Evolutionary conservation across 805 yeast genomes (phyloP), one percentile per base, ranked within the genome.

Genomic region (Candida ulmi): DNA sequence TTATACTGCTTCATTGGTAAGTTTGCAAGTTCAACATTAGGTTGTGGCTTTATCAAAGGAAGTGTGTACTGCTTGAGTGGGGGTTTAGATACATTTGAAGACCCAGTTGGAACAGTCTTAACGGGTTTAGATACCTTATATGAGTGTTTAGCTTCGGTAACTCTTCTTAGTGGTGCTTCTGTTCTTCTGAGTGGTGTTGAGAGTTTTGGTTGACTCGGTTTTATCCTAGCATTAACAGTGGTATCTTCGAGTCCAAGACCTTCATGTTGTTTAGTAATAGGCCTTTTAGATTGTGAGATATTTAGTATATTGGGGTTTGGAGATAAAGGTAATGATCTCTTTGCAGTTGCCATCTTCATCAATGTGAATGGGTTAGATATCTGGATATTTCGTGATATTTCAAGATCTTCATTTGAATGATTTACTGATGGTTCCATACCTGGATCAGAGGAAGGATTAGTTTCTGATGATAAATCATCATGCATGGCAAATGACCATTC

Each of bases 341-440:
- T 15, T 28, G 17, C 9, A 16, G 18, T 8, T 15, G 36, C 29
- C 41, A 41, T 30, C 26, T 55, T 55, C 2, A 51, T 18, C 5
- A 46, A 33, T 1, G 44, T 41, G 44, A 53, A 54, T 1, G 61
- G 58, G 34, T 55, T 57, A 1, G 55, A 48, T 2, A 52, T 27
- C 1, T 41, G 32, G 1, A 47, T 43, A 30, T 47, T 43, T 8
- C 41, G 38, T 1, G 44, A 24, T 3, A 44, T 29, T 2, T 37
- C 21, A 12, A 44, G 12, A 36, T 43, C 50, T 26, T 50, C 50
- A 25, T 46, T 43, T 3, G 21, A 11, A 9, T 17, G 17, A 1
- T 15, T 15, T 2, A n/a, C 2, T 24, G 26, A 31, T 11, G n/a
- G n/a, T 5, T 11, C 28, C n/a, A 11, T 6, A 26, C 5, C 11